Percentiles rank a stretch among this genome's conserved stretches.
phyloP scores from a whole-genome alignment of 805 yeast species.

The Starmera dryadoides region DNA sequence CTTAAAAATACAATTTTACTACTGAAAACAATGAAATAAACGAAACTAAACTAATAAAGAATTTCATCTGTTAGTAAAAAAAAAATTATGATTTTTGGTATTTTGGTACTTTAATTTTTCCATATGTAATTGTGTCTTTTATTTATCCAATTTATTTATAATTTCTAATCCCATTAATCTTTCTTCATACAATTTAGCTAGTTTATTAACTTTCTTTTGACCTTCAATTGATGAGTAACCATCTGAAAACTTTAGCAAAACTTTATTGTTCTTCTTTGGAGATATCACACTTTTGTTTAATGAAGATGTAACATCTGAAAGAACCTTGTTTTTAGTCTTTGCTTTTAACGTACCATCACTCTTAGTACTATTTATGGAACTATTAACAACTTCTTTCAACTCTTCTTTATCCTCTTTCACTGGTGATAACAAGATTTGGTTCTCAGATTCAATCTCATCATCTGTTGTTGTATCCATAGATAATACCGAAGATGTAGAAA shows the following conservation, averaged over 20 bases:
- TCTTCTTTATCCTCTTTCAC: neutral
- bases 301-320: slow-evolving; percentile 16
- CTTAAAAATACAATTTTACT: no score
- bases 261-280: slow-evolving; percentile 7
- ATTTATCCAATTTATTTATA: slow-evolving; percentile 23
- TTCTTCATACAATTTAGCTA: slow-evolving; percentile 61
- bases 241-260: slow-evolving; percentile 16
- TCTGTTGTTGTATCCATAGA: neutral
- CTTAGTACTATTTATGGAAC: no score
- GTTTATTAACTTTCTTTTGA: slow-evolving; percentile 48
- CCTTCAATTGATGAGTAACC: slow-evolving; percentile 27
- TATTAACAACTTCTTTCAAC: no score
- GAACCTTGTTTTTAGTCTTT: slow-evolving; percentile 7
- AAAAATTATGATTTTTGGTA: no score
- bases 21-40: no score
- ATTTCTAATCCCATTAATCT: slow-evolving; percentile 33
- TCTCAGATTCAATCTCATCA: neutral
- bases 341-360: no score
- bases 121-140: no score
- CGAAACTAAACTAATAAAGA: no score
- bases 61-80: no score
- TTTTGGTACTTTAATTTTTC: no score
- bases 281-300: no score
- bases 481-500: neutral
- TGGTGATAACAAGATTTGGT: neutral